phyloP scores from a whole-genome alignment of 2,329 filamentous ascomycete genomes.

The Fusarium avenaceum region DNA sequence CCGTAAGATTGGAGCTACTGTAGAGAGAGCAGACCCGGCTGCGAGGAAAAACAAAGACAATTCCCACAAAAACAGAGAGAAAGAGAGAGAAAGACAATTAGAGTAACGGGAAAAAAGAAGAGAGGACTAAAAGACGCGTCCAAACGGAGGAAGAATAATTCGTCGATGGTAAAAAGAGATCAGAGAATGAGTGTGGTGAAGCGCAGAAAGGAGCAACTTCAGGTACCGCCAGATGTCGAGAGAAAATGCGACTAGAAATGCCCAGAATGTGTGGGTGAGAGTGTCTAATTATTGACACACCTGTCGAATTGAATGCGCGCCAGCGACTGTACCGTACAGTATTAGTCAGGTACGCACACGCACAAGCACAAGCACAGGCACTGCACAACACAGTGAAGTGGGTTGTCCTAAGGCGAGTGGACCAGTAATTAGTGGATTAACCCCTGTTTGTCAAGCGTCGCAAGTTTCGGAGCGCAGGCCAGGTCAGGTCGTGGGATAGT shows the following conservation, averaged over 20 bases:
- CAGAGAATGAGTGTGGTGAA: constrained; percentile 31
- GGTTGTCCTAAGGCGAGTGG: constrained; percentile 26
- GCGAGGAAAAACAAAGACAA: constrained; percentile 37
- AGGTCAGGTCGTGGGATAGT: constrained; percentile 5
- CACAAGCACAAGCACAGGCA: constrained; percentile 26
- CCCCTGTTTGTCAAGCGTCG: constrained; percentile 40
- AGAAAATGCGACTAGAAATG: constrained; percentile 34
- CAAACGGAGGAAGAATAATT: constrained; percentile 8
- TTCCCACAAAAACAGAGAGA: constrained; percentile 34
- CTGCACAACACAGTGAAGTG: constrained; percentile 38
- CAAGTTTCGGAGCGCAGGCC: constrained; percentile 22
- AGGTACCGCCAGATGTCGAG: constrained; percentile 22
- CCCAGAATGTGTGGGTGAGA: constrained; percentile 32
- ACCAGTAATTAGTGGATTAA: constrained; percentile 38
- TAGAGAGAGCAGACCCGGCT: constrained; percentile 47
- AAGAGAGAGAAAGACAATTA: constrained; percentile 5
- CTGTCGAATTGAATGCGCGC: constrained; percentile 19
- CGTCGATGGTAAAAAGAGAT: constrained; percentile 2
- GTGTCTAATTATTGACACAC: constrained; percentile 44
- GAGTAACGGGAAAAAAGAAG: neutral
- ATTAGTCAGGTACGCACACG: constrained; percentile 35
- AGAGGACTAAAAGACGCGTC: neutral
- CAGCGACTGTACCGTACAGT: constrained; percentile 15
- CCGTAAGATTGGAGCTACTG: constrained; percentile 43
- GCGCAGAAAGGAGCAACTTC: constrained; percentile 14